Evolutionary conservation across 1,284 basidiomycete genomes (phyloP), one percentile per base, ranked within the genome.

Genomic region (Papiliotrema laurentii): DNA sequence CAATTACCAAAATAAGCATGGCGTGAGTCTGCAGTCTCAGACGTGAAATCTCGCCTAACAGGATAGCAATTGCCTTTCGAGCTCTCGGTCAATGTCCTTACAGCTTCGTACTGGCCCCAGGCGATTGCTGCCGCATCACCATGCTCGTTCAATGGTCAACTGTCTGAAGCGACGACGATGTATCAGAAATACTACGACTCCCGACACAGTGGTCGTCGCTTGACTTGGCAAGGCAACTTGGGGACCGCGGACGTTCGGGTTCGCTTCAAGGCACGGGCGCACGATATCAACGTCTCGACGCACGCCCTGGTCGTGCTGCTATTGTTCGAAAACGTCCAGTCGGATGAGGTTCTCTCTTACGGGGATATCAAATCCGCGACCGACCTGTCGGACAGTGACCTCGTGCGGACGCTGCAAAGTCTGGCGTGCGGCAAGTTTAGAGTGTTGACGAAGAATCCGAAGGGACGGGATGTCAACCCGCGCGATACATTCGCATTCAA

Each of bases 351-450:
- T 58, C 67, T 97, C 51, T 36, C 45, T 22, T 64, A 53, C 28
- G 37, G 47, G 7, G 63, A 80, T 43, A 76, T 82, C 49, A 68
- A 75, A 57, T 49, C 68, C 1, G 79, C 84, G 1, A 92, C 89
- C 0, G 70, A 75, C 16, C 87, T 98, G 42, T 79, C 83, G 0
- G 85, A 92, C 13, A 54, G 56, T 0, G 94, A 98, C 49, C 79
- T 98, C 9, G 84, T 87, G 67, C 84, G 96, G 10, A 89, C 93
- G 54, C 79, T 99, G 9, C 96, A 98, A 69, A 93, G 92, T 0
- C 80, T 99, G 11, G 93, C 96, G 1, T 98, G 94, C 66, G 92
- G 87, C n/a, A 98, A 96, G 72, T 93, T 82, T 78, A 92, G 94
- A 65, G 80, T 98, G 30, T 73, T 99, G 51, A 88, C 84, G 68